Evolutionary conservation across 768 basidiomycete species (phyloP).

Genomic region (Hypholoma sublateritium): DNA sequence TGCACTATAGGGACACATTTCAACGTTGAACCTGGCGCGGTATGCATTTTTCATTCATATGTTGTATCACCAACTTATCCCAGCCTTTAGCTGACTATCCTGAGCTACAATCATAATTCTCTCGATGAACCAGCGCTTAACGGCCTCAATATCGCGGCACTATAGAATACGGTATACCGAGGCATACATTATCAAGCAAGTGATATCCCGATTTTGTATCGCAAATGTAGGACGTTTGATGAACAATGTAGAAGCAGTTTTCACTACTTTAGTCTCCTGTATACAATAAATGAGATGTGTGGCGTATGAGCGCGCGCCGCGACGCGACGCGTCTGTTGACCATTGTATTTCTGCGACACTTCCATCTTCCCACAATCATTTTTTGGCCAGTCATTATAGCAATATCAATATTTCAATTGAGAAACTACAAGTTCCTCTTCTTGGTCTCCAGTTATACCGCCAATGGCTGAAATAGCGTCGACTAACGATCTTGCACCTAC

Average conservation of each 20-base stretch:
- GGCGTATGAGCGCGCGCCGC: neutral
- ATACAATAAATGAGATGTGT: neutral
- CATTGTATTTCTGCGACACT: slow-evolving; percentile 13
- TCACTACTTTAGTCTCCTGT: neutral
- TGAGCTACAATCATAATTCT: slow-evolving; percentile 82
- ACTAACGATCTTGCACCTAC: slow-evolving; percentile 11
- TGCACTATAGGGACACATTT: slow-evolving; percentile 62
- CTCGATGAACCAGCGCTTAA: slow-evolving; percentile 77
- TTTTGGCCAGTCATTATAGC: slow-evolving; percentile 13
- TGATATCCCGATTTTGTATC: neutral
- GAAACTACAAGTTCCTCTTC: slow-evolving; percentile 6
- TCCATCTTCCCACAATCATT: slow-evolving; percentile 27
- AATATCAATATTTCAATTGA: slow-evolving; percentile 1
- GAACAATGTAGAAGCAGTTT: neutral
- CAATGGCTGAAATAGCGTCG: slow-evolving; percentile 28
- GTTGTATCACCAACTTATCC: neutral
- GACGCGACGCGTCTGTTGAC: slow-evolving; percentile 35
- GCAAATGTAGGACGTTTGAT: neutral
- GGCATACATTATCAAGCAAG: neutral
- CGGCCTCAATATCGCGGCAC: slow-evolving; percentile 64
- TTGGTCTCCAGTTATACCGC: slow-evolving; percentile 8
- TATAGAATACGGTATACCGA: slow-evolving; percentile 1
- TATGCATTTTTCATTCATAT: slow-evolving; percentile 31
- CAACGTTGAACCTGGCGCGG: slow-evolving; percentile 83
- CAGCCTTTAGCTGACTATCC: slow-evolving; percentile 60